Base-by-base conservation (phyloP, 345 rosid genomes). In the Gossypium anomalum region DNA sequence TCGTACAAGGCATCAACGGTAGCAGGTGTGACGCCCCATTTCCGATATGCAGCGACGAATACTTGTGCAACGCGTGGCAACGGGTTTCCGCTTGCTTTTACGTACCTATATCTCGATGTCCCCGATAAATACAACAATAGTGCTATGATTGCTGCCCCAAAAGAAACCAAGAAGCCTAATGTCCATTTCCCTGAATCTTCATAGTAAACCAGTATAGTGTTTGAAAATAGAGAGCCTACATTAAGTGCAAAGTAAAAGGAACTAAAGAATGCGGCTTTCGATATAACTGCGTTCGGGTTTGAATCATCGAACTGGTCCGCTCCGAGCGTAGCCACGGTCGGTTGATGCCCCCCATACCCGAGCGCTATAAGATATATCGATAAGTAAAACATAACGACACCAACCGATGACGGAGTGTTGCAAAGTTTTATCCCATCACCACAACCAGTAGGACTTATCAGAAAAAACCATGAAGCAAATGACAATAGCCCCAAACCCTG, bases 311-410 rank as follows among this genome's bases (percentile, higher is more conserved):
- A 88, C 67, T 92, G 96, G 72, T 94, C 97, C 0, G 97, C 90
- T 20, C 98, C 98, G 22, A 92, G 89, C 3, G 98, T 94, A 70
- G 94, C 98, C 65, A 92, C 9, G 13, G 97, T 87, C 38, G 98
- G 98, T 73, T 92, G 97, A 74, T 92, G 91, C 9, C 97, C 98
- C 0, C 98, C 97, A 44, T 94, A 92, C 29, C 98, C 98, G 11
- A 94, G 89, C 5, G 98, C 98, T 41, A 89, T 79, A 0, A 92
- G 76, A 70, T 94, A 94, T 16, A 87, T 89, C 0, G 98, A 85
- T 19, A 90, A 14, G 70, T 90, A 92, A 78, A 94, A 92, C 27
- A 86, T 65, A 3, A 61, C 87, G 10, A 82, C 76, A 2, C 90
- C 88, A 1, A 69, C 22, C 1, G 86, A 45, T 14, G 97, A 83